These are phyloP conservation scores for Calophaca sinica DNA, from an alignment of 306 rosid species.

Conservation along the genomic window DNA sequence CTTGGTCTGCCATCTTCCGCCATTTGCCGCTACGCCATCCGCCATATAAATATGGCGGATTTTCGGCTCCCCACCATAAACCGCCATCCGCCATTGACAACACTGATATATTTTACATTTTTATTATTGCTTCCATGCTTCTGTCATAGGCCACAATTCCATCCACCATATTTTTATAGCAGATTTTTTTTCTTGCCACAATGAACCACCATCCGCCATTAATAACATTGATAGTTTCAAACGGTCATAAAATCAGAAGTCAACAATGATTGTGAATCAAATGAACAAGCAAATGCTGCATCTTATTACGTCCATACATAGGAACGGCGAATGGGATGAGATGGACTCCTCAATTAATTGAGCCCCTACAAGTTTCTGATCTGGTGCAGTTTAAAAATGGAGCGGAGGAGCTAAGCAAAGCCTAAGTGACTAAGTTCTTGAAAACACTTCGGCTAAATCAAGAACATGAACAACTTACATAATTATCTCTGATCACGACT, in stretches of 20 bases:
- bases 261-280: conserved; percentile 21
- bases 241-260: conserved; percentile 1
- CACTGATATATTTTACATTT: neutral
- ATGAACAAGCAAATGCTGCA: conserved; percentile 23
- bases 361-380: conserved; percentile 33
- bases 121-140: neutral
- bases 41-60: too few relatives aligned
- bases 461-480: neutral
- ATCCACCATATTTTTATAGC: conserved; percentile 1
- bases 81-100: too few relatives aligned
- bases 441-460: conserved; percentile 16
- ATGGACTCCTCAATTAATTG: conserved; percentile 1
- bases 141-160: neutral
- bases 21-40: too few relatives aligned
- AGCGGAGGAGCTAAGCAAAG: conserved; percentile 6
- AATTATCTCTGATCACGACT: conserved; percentile 26
- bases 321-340: conserved; percentile 35
- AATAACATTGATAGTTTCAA: conserved; percentile 23
- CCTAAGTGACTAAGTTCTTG: conserved; percentile 19
- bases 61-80: too few relatives aligned
- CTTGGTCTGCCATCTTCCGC: too few relatives aligned
- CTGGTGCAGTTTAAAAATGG: neutral
- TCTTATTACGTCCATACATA: neutral
- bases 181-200: neutral
- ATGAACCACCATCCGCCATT: neutral